These are phyloP conservation scores for Botrytis porri DNA, from an alignment of 2,329 filamentous ascomycete species.

Conservation along the genomic window DNA sequence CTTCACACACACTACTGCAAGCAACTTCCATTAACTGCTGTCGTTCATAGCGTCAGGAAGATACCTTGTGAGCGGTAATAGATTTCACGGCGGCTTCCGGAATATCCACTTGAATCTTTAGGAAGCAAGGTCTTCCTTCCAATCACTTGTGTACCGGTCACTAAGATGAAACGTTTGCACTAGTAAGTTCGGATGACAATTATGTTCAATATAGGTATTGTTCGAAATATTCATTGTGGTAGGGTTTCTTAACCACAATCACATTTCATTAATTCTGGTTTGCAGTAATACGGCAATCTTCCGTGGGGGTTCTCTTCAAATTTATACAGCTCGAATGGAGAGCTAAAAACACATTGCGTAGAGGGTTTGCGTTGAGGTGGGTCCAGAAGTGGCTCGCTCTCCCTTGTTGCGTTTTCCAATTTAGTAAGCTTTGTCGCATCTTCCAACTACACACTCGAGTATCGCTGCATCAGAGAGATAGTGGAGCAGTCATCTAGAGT, in stretches of 20 bases:
- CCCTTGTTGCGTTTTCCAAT: not conserved
- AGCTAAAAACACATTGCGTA: not conserved
- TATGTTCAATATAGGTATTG: not conserved
- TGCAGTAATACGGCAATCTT: not conserved
- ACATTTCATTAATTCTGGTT: not conserved
- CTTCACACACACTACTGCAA: not conserved
- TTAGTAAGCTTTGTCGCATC: not conserved
- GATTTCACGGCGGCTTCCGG: not conserved
- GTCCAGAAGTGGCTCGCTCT: not conserved
- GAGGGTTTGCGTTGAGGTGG: not conserved
- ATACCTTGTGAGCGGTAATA: not conserved
- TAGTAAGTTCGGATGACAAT: not conserved
- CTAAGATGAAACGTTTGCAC: not conserved
- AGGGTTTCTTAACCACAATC: not conserved
- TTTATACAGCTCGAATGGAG: not conserved
- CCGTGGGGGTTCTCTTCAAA: not conserved
- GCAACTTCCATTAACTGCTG: not conserved
- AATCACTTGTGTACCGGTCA: not conserved
- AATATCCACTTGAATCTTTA: not conserved
- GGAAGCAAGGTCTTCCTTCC: not conserved
- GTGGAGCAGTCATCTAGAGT: not conserved
- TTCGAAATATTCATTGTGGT: not conserved
- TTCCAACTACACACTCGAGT: not conserved
- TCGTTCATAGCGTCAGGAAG: not conserved
- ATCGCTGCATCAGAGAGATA: not conserved